Conservation (phyloP, 371 early-diverging fungal genomes). For the Chytridiales sp. region DNA sequence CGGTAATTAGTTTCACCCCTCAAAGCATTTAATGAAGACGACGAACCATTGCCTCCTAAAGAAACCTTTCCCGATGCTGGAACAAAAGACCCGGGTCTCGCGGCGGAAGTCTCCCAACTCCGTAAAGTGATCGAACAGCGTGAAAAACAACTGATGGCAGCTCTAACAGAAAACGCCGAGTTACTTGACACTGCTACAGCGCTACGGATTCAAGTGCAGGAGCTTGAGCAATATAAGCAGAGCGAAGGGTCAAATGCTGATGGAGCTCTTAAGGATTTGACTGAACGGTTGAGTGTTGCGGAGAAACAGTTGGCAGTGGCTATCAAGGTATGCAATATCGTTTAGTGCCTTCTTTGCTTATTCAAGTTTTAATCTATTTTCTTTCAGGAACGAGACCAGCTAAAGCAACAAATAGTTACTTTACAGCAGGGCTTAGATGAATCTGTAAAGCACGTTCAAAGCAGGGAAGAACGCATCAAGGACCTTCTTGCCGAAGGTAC, state of each 20-base stretch:
- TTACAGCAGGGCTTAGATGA: constrained; percentile 44
- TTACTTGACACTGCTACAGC: constrained; percentile 47
- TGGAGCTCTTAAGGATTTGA: constrained; percentile 24
- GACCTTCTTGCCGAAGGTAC: constrained; percentile 61
- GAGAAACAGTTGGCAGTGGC: constrained; percentile 22
- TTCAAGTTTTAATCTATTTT: neutral
- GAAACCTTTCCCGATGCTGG: no score
- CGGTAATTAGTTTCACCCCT: no score
- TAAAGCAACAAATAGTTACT: constrained; percentile 18
- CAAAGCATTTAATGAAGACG: no score
- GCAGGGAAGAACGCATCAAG: constrained; percentile 61
- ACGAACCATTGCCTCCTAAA: no score
- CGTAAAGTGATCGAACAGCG: constrained; percentile 54
- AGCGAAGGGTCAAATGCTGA: constrained; percentile 10
- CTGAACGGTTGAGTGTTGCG: constrained; percentile 21
- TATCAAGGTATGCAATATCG: constrained; percentile 13
- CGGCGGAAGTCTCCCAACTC: constrained; percentile 13
- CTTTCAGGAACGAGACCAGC: constrained; percentile 30
- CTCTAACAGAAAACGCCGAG: constrained; percentile 62
- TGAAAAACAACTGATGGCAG: constrained; percentile 62
- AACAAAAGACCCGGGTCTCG: no score
- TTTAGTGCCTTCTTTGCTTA: neutral
- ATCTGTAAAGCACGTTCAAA: constrained; percentile 53
- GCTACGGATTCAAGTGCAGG: constrained; percentile 48
- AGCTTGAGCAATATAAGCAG: constrained; percentile 38